Base-by-base conservation (phyloP, 2,329 filamentous ascomycete species). In the Cladosporium sphaerospermum region DNA sequence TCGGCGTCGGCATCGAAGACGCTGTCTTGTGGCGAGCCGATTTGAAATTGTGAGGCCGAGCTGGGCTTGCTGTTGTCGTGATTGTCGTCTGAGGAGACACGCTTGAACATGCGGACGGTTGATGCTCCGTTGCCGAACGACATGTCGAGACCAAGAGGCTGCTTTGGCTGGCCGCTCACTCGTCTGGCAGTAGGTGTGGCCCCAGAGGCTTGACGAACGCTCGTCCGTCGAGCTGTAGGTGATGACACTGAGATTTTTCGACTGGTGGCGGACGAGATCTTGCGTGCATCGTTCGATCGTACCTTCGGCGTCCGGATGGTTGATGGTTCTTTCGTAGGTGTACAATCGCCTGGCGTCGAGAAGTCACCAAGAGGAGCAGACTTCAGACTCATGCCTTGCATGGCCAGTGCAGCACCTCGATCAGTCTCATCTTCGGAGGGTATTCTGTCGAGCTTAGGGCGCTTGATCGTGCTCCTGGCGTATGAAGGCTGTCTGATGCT, bases 121-220 rank as follows among this genome's bases (percentile, higher is more conserved):
- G 92, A 96, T 1, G 88, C 89, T 7, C 85, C 87, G 69, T 97
- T 97, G 48, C 92, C 93, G 71, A 95, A 97, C 5, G 86, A 95
- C 76, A 95, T 85, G 64, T 97, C 89, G 1, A 93, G 80, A 52
- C 90, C 89, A 2, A 96, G 78, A 0, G 92, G 91, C 59, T 88
- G 85, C 70, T 89, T 90, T 8, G 63, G 59, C 44, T 67, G 64
- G 32, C 67, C 64, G 55, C 72, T 76, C 50, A 74, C 64, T 16
- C 70, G 69, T 16, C 73, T 71, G 33, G 74, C 69, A 3, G 74
- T 76, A 2, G 72, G 70, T 13, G 70, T 74, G 4, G 62, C 61
- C 10, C 64, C 64, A 8, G 67, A 70, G 3, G 62, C 61, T 51
- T 68, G 63, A 36, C 67, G 62, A 47, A 61, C 66, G 28, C 59